Conservation (phyloP, 768 basidiomycete species). For the Hypholoma fasciculare region DNA sequence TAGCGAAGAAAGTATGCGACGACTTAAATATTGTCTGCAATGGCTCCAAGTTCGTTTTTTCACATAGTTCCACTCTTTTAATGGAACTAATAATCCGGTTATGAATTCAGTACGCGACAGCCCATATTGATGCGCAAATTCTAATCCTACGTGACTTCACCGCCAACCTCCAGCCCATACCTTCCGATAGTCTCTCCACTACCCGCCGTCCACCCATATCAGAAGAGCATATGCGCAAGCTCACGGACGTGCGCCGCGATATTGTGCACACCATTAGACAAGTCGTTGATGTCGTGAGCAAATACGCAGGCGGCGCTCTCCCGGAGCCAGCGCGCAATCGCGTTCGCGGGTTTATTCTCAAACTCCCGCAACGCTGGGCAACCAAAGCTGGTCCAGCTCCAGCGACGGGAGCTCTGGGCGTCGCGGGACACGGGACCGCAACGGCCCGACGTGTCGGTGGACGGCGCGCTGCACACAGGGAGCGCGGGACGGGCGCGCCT, state of each 20-base stretch:
- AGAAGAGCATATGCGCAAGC: conserved; percentile 47
- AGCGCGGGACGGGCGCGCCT: conserved; percentile 36
- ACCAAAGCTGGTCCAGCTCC: conserved; percentile 5
- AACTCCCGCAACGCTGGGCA: conserved; percentile 21
- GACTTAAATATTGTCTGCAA: conserved; percentile 81
- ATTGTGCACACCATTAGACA: conserved; percentile 88
- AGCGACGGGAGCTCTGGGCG: not conserved
- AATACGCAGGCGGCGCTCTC: conserved; percentile 83
- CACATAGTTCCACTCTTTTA: not conserved
- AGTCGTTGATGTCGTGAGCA: conserved; percentile 84
- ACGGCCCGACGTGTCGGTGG: conserved; percentile 28
- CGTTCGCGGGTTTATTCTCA: conserved; percentile 20
- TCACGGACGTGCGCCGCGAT: conserved; percentile 74
- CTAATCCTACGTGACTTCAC: conserved; percentile 83
- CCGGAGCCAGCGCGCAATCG: conserved; percentile 58
- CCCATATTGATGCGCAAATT: conserved; percentile 87
- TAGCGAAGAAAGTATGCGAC: conserved; percentile 88
- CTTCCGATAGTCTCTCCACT: conserved; percentile 25
- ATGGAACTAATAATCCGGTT: not conserved
- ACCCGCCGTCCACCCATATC: conserved; percentile 16
- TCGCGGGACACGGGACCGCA: conserved; percentile 31
- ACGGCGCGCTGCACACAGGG: conserved; percentile 33
- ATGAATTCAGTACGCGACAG: conserved; percentile 70
- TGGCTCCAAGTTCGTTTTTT: conserved; percentile 73
- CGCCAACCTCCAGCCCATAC: conserved; percentile 58